Base-by-base conservation (phyloP, 2,329 filamentous ascomycete species). In the Alternaria conjuncta region DNA sequence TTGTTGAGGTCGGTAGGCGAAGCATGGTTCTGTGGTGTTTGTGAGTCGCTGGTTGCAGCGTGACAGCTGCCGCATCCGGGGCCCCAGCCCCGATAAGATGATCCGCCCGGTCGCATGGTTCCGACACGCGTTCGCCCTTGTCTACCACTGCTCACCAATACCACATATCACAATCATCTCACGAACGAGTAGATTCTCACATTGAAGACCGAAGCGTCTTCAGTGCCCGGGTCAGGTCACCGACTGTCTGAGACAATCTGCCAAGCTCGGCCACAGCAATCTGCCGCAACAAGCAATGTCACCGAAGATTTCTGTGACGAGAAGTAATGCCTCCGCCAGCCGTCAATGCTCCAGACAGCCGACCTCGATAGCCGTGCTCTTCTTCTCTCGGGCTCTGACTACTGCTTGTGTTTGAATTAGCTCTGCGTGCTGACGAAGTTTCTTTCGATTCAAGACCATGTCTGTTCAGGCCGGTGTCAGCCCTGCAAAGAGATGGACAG, bases 31-130 rank as follows among this genome's bases (percentile, higher is more conserved):
- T 36, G 45, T 45, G 26, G 28, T 44, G 28, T 43, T 25, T 51
- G 21, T 44, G 10, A n/a, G 45, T 25, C 25, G n/a, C 44, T 18
- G 23, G 43, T 44, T 47, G 60, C 28, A 32, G 44, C 28, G 18
- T 61, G 53, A 51, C 49, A 44, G 55, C 36, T 53, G 46, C 51
- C 55, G 55, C 46, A 49, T 57, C 59, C 21, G 36, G 41, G 54
- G 32, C 36, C 30, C 54, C 54, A 13, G 21, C 32, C 21, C 45
- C 18, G 43, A 20, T 30, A 28, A 43, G n/a, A 58, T 58, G 47
- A 41, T 58, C 55, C 60, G 59, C 18, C 41, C 60, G 47, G 20
- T 44, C 41, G 28, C 26, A 4, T 28, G 13, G 11, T 47, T 54
- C 59, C 41, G 41, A 44, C 41, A 20, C 45, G 25, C 32, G 43